These are phyloP conservation scores for Collybia mongolica DNA, from an alignment of 768 basidiomycete species.

Conservation along the genomic window DNA sequence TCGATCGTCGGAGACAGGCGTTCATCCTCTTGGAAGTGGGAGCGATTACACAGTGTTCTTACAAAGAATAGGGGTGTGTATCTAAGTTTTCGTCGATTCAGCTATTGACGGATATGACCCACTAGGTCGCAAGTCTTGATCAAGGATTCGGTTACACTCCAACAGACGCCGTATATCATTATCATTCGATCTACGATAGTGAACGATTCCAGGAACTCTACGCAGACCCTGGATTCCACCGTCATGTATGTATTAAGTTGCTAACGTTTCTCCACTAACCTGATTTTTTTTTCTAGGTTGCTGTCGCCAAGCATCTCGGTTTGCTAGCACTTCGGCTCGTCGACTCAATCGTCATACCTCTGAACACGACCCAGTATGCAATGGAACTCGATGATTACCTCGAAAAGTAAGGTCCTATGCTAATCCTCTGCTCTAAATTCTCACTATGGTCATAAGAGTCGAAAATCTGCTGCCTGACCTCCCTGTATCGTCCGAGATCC, in stretches of 20 bases:
- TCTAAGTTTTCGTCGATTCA: background rate
- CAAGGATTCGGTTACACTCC: conserved; percentile 39
- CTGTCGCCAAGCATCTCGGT: conserved; percentile 67
- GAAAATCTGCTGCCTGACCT: conserved; percentile 38
- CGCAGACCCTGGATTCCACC: conserved; percentile 73
- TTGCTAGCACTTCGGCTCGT: conserved; percentile 59
- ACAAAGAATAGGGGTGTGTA: conserved; percentile 58
- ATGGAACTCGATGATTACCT: conserved; percentile 65
- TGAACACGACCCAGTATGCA: conserved; percentile 79
- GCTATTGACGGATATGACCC: background rate
- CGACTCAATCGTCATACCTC: conserved; percentile 64
- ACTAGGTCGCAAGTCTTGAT: conserved; percentile 42
- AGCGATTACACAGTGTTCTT: conserved; percentile 94
- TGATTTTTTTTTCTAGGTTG: conserved; percentile 48
- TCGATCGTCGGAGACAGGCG: conserved; percentile 35
- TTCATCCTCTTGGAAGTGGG: conserved; percentile 75
- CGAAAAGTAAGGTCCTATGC: conserved; percentile 40
- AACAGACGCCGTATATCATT: conserved; percentile 71
- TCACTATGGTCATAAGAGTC: conserved; percentile 37
- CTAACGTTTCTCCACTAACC: background rate
- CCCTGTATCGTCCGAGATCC: conserved; percentile 11
- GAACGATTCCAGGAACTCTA: conserved; percentile 73
- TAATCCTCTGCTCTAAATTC: background rate
- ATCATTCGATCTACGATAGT: conserved; percentile 75
- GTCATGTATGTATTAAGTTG: conserved; percentile 49